These are phyloP conservation scores for Brasenia schreberi DNA, from an alignment of 164 flowering plant species.

Conservation along the genomic window DNA sequence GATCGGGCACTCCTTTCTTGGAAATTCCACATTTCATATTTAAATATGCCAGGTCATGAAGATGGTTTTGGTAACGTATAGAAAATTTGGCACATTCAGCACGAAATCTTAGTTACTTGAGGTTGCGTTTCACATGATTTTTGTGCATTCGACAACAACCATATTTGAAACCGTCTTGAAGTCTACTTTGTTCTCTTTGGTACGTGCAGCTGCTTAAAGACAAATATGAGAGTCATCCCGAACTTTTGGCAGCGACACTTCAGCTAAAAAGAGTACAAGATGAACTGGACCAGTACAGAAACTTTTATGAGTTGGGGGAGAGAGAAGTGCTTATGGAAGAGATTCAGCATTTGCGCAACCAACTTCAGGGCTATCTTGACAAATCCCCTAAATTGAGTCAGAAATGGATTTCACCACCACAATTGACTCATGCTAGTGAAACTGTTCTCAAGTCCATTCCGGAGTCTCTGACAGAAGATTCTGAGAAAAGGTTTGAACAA, in stretches of 20 bases:
- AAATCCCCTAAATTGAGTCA: constrained; percentile 34
- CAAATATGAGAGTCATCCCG: constrained; percentile 86
- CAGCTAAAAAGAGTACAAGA: constrained; percentile 72
- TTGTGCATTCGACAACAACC: no score
- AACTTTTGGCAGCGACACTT: constrained; percentile 44
- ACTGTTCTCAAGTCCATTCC: neutral
- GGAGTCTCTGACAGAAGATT: constrained; percentile 22
- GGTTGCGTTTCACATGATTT: no score
- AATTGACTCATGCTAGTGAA: constrained; percentile 30
- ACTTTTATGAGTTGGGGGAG: constrained; percentile 80
- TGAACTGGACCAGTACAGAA: constrained; percentile 57
- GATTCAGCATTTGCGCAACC: constrained; percentile 72
- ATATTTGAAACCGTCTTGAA: no score
- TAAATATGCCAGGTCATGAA: no score
- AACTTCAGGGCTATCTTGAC: constrained; percentile 63
- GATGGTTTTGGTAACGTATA: no score
- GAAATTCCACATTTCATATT: no score
- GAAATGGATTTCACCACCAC: constrained; percentile 27
- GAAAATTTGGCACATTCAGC: no score
- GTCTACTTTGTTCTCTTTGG: neutral
- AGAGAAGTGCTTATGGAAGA: constrained; percentile 88
- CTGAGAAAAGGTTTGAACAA: constrained; percentile 49
- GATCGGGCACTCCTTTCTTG: no score
- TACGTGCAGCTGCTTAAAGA: constrained; percentile 61
- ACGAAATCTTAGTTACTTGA: no score